Percentiles rank a stretch among this genome's conserved stretches.
These are phyloP conservation scores for Saccharomyces hybrid DNA, from an alignment of 1,139 yeast genomes.

Conservation along the genomic window DNA sequence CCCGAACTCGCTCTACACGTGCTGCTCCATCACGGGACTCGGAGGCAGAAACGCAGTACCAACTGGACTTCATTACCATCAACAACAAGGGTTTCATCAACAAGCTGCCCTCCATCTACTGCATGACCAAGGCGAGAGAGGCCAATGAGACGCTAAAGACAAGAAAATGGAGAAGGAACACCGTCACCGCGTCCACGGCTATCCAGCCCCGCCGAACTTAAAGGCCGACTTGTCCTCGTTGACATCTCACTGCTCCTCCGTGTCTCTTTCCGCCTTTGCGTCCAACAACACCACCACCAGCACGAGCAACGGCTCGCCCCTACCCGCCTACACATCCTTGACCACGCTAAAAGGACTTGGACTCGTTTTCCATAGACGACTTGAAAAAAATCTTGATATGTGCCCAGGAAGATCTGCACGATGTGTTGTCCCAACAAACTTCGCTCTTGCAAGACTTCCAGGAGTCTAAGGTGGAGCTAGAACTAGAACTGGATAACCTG, in stretches of 20 bases:
- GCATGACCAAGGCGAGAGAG: slow-evolving; percentile 35
- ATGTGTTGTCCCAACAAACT: slow-evolving; percentile 25
- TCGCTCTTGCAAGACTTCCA: slow-evolving; percentile 25
- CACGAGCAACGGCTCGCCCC: slow-evolving; percentile 1
- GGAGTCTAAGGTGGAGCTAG: slow-evolving; percentile 24
- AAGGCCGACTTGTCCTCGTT: neutral
- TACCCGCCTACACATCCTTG: slow-evolving; percentile 23
- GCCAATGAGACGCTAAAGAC: slow-evolving; percentile 6
- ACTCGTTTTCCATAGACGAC: slow-evolving; percentile 26
- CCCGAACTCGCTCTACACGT: slow-evolving; percentile 29
- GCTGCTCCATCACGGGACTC: slow-evolving; percentile 41
- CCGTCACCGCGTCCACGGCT: slow-evolving; percentile 2
- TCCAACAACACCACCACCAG: neutral
- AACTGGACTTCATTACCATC: slow-evolving; percentile 50
- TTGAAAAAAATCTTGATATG: slow-evolving; percentile 28
- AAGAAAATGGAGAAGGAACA: slow-evolving; percentile 18
- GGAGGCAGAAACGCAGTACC: slow-evolving; percentile 42
- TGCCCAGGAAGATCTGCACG: slow-evolving; percentile 31
- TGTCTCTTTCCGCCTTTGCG: neutral
- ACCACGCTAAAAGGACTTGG: slow-evolving; percentile 27
- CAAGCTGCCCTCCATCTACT: slow-evolving; percentile 39
- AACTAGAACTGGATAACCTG: slow-evolving; percentile 26
- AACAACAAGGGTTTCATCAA: slow-evolving; percentile 41
- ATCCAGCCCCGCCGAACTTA: neutral
- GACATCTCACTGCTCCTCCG: slow-evolving; percentile 1